Evolutionary conservation across 352 stramenopile genomes (phyloP).

Genomic region (Phytophthora melonis): DNA sequence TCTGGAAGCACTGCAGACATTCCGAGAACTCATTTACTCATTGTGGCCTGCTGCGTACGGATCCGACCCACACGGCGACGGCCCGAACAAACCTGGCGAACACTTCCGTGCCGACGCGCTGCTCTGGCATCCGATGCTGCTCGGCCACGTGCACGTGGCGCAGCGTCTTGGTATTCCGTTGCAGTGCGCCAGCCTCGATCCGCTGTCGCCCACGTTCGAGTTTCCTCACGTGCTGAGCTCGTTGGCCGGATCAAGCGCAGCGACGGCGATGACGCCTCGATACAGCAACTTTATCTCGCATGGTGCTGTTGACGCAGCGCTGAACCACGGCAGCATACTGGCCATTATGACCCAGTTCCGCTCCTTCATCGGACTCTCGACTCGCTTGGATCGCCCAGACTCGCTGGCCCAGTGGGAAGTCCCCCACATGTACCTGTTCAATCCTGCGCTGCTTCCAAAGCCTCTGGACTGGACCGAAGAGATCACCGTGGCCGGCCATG

Average conservation of each 20-base stretch:
- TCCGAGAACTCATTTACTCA: conserved; percentile 51
- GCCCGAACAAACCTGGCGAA: conserved; percentile 24
- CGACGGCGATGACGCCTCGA: background rate
- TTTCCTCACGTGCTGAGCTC: conserved; percentile 53
- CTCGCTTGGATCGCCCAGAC: conserved; percentile 19
- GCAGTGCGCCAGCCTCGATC: conserved; percentile 48
- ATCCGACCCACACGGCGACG: conserved; percentile 40
- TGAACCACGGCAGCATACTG: conserved; percentile 42
- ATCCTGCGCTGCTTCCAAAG: conserved; percentile 39
- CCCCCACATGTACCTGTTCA: conserved; percentile 55
- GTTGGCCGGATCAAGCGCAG: background rate
- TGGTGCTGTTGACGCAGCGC: conserved; percentile 29
- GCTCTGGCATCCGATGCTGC: conserved; percentile 46
- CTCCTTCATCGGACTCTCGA: conserved; percentile 42
- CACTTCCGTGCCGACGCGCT: conserved; percentile 55
- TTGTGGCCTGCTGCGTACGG: conserved; percentile 48
- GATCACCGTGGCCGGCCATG: conserved; percentile 43
- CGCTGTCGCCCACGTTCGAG: conserved; percentile 45
- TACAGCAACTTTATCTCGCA: conserved; percentile 41
- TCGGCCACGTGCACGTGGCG: conserved; percentile 52
- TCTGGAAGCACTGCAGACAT: conserved; percentile 19
- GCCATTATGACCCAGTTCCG: conserved; percentile 52
- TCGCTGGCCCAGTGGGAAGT: conserved; percentile 46
- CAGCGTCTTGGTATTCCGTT: conserved; percentile 56
- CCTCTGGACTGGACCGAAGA: conserved; percentile 54